Evolutionary conservation across 148 eudicot genomes (phyloP).

Genomic region (Dysphania ambrosioides): DNA sequence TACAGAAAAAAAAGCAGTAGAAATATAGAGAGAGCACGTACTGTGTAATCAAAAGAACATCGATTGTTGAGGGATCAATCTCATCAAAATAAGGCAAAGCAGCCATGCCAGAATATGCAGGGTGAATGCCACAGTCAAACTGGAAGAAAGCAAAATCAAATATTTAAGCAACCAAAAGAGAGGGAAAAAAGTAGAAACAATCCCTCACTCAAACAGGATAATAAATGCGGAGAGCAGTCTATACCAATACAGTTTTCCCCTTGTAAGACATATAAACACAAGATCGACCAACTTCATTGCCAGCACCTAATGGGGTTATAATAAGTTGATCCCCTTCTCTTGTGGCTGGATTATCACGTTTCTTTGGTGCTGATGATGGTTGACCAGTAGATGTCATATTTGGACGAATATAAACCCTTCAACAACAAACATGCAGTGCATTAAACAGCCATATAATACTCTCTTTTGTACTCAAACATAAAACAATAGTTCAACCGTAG

Average conservation of each 20-base stretch:
- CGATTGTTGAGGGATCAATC: conserved; percentile 83
- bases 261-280: conserved; percentile 82
- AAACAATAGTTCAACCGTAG: no score
- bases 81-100: conserved; percentile 96
- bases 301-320: conserved; percentile 88
- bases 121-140: conserved; percentile 99
- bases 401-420: background rate
- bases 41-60: conserved; percentile 93
- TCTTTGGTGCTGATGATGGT: conserved; percentile 49
- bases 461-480: background rate
- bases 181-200: background rate
- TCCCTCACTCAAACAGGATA: background rate
- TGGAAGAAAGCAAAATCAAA: conserved; percentile 15
- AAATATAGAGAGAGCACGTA: conserved; percentile 26
- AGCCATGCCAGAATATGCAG: conserved; percentile 90
- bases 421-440: background rate
- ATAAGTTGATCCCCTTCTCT: conserved; percentile 78
- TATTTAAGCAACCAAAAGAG: no score
- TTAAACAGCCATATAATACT: background rate
- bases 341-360: conserved; percentile 44
- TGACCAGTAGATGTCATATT: conserved; percentile 66
- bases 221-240: background rate
- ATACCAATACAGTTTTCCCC: conserved; percentile 81
- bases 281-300: conserved; percentile 91
- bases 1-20: background rate